Conservation (phyloP, 805 yeast species). For the Danielozyma ontarioensis region DNA sequence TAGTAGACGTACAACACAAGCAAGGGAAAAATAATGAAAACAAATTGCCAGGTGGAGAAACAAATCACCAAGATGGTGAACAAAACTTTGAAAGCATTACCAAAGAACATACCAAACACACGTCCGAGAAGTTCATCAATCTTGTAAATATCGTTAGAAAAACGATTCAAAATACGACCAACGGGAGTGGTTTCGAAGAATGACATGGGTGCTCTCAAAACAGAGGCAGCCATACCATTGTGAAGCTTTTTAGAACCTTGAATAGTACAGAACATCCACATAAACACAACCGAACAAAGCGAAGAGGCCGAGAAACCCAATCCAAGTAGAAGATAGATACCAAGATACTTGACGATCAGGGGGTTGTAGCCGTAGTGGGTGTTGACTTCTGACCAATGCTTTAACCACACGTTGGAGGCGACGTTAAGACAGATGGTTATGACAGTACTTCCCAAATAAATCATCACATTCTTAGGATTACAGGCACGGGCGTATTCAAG, state of each 20-base stretch:
- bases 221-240: constrained; percentile 62
- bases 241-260: constrained; percentile 76
- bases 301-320: constrained; percentile 55
- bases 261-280: constrained; percentile 80
- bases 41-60: constrained; percentile 82
- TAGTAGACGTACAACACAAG: constrained; percentile 60
- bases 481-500: constrained; percentile 83
- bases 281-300: constrained; percentile 59
- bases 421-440: constrained; percentile 58
- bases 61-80: constrained; percentile 79
- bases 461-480: constrained; percentile 57
- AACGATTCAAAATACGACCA: constrained; percentile 86
- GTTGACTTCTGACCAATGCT: constrained; percentile 95
- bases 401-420: constrained; percentile 82
- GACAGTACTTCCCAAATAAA: constrained; percentile 54
- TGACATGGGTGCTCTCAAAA: constrained; percentile 88
- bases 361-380: constrained; percentile 67
- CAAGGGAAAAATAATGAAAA: constrained; percentile 68
- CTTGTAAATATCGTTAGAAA: constrained; percentile 85
- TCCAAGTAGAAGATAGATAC: constrained; percentile 73
- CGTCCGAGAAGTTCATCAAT: constrained; percentile 76
- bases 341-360: constrained; percentile 61
- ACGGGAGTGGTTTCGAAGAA: constrained; percentile 95
- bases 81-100: constrained; percentile 54
- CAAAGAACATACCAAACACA: constrained; percentile 65